Base-by-base conservation (phyloP, 176 grass and related monocot genomes). In the Zizania latifolia region DNA sequence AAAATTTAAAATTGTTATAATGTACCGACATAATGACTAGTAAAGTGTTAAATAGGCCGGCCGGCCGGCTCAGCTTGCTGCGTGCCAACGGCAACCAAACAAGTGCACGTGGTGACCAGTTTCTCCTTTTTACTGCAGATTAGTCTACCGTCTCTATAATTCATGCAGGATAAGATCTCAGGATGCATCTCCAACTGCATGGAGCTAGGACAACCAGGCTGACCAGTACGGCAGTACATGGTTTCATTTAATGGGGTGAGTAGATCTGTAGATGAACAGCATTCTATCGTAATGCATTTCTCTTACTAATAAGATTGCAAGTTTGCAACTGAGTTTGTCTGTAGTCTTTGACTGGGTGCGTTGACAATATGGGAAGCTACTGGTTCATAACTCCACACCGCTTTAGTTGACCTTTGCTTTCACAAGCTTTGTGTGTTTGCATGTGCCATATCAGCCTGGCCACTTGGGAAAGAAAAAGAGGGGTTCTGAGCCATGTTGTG, bases 51-150 rank as follows among this genome's bases (percentile, higher is more conserved):
- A n/a, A n/a, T n/a, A n/a, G n/a, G n/a, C n/a, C n/a, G n/a, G n/a
- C n/a, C n/a, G 29, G 10, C 21, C 30, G 14, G 72, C 24, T 31
- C 19, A 7, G 36, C 37, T 22, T 29, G 37, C 50, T 7, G 19
- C 26, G 14, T 60, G 74, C 34, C 16, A 78, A 63, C 34, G 35
- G 36, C 35, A 60, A n/a, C 58, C 74, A 37, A 74, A 32, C 76
- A 79, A 61, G 38, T 14, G 30, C 83, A 66, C 58, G 68, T 79
- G 83, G 22, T 10, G 22, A 14, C 58, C 29, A 58, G 62, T 40
- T 10, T 34, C n/a, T n/a, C 35, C 35, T 45, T 29, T 64, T 72
- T 35, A 58, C 45, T 57, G 36, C 48, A 53, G 48, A 53, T 53
- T n/a, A 6, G n/a, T n/a, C n/a, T n/a, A n/a, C n/a, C n/a, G n/a